Base-by-base conservation (phyloP, 1,284 basidiomycete genomes). In the Peniophora sp. region DNA sequence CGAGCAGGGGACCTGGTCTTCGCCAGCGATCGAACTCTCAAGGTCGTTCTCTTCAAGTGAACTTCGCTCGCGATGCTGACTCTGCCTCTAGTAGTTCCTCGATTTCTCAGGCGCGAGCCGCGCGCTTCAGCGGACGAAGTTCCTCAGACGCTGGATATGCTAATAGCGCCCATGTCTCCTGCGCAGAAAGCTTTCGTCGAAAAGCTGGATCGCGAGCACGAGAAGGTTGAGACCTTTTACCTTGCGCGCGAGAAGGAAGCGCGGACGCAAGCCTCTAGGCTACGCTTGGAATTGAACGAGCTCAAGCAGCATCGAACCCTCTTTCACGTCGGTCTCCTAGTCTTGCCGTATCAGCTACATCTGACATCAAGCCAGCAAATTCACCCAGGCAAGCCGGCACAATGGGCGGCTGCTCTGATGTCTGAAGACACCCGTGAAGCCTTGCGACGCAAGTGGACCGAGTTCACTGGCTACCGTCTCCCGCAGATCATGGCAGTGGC, bases 161-260 rank as follows among this genome's bases (percentile, higher is more conserved):
- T 89, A 8, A 59, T 83, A 5, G 38, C 38, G 2, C 65, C 73
- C 8, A 67, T 89, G 20, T 72, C 77, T 3, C 73, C 81, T 0
- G 71, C 78, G 35, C 85, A 94, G 60, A 65, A 70, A 43, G 73
- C 73, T 2, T 96, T 94, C 68, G 89, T 96, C 56, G 74, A 81
- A 3, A 73, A 80, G 36, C 73, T 96, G 2, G 86, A 94, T 56
- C 63, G 63, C 1, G 83, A 96, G 63, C 69, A 94, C 0, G 80
- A 85, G 50, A 92, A 96, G 70, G 80, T 95, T 20, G 85, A 93
- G 60, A 69, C 70, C 2, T 98, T 98, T 65, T 97, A 91, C 63
- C 62, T 78, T 8, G 79, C 79, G 22, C 77, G 86, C 22, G 90
- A 92, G 64, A 69, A 73, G 22, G 90, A 92, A 56, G 67, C 67